Conservation (phyloP, 305 asterid species). For the Rubia tinctorum region DNA sequence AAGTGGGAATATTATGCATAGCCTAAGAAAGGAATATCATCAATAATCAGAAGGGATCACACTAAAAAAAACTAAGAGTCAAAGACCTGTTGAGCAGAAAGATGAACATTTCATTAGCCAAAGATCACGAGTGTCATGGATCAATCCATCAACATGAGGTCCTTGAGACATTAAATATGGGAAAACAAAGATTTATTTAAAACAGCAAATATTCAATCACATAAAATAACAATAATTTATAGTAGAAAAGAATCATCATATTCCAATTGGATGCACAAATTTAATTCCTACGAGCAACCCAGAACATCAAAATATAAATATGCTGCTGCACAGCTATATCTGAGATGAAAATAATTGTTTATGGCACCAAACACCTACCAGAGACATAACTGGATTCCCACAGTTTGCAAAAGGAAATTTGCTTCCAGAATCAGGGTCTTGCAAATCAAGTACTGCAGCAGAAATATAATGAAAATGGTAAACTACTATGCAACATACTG, state of each 20-base stretch:
- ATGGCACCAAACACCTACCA: conserved; percentile 40
- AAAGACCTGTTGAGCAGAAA: background rate
- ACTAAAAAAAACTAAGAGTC: background rate
- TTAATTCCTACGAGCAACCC: background rate
- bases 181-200: background rate
- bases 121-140: background rate
- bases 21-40: background rate
- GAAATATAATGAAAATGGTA: conserved; percentile 18
- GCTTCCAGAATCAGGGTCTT: conserved; percentile 45
- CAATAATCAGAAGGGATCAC: background rate
- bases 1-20: background rate
- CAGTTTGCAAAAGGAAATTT: conserved; percentile 67
- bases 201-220: background rate
- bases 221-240: background rate
- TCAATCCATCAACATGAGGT: background rate
- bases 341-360: background rate
- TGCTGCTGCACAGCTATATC: background rate
- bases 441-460: conserved; percentile 52
- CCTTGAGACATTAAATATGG: background rate
- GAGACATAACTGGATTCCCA: conserved; percentile 88
- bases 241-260: background rate
- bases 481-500: conserved; percentile 16
- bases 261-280: background rate
- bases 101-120: background rate
- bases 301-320: background rate